Conservation (phyloP, 2,329 filamentous ascomycete genomes). For the Geosmithia morbida region DNA sequence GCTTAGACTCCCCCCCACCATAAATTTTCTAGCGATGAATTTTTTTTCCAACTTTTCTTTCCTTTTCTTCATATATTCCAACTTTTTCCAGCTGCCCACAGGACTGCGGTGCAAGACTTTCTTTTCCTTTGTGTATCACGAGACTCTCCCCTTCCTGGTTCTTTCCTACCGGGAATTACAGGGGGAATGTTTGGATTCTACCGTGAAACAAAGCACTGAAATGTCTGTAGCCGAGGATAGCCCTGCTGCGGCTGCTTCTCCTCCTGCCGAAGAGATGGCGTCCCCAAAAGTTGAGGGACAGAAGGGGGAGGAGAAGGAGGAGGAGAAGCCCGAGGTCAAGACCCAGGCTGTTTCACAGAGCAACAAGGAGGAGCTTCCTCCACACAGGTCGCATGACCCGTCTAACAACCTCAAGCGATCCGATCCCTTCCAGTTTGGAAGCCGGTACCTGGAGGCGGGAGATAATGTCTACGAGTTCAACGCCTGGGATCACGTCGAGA, state of each 20-base stretch:
- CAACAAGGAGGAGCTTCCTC: slow-evolving; percentile 18
- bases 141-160: background rate
- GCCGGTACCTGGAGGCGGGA: slow-evolving; percentile 65
- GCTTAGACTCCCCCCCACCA: background rate
- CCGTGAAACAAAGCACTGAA: background rate
- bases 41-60: slow-evolving; percentile 4
- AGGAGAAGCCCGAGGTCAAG: too few species aligned
- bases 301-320: background rate
- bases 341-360: slow-evolving; percentile 3
- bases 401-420: slow-evolving; percentile 66
- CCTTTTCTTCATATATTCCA: slow-evolving; percentile 1
- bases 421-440: slow-evolving; percentile 93
- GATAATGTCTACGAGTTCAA: slow-evolving; percentile 96
- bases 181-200: background rate
- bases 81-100: background rate
- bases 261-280: slow-evolving; percentile 10
- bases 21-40: slow-evolving; percentile 1
- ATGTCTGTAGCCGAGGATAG: background rate
- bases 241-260: background rate
- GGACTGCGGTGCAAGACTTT: background rate
- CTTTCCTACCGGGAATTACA: background rate
- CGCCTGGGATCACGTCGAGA: slow-evolving; percentile 96
- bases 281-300: slow-evolving; percentile 7
- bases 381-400: slow-evolving; percentile 59
- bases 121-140: background rate